Evolutionary conservation across 148 eudicot species (phyloP), one percentile per base, ranked within the genome.

Genomic region (Chenopodium quinoa): DNA sequence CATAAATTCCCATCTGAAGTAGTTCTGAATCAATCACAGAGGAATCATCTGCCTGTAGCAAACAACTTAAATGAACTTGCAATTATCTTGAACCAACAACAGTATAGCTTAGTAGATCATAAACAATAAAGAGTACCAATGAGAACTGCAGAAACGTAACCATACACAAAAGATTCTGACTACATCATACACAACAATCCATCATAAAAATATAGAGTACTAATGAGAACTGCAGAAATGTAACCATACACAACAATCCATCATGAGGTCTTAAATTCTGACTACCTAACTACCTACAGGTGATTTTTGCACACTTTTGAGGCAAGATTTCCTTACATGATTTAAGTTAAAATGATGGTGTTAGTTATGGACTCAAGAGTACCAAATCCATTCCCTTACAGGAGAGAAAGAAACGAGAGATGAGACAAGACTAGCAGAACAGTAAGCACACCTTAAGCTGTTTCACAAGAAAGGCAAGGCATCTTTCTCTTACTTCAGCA

Each of bases 381-480:
- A 50, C 13, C 54, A 50, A 50, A 50, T 9, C 14, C 54, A 50
- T 2, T 40, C 44, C 44, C 7, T 37, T 37, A 37, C 44, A 37
- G 44, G 44, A 37, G 44, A 37, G 44, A 37, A 5, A 47, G 48
- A 71, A 12, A 17, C 3, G 3, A n/a, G 44, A 56, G 16, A 66
- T 44, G 40, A 22, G 8, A 66, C 25, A 23, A 47, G 58, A 6
- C 12, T 32, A 58, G 60, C 22, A 62, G 62, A 22, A 66, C 11
- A 78, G 23, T 20, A 78, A 54, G 75, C 46, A 81, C 27, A 93
- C 98, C 97, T 92, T 88, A 67, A 95, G 88, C 79, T 87, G 88
- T 80, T 88, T 86, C 60, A 92, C 85, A 65, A 95, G 92, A 86
- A 89, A 95, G 34, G 86, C 78, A 69, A 92, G 83, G 86, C 99